These are phyloP conservation scores for Yamagishiella unicocca DNA, from an alignment of 139 green algal genomes.

Conservation along the genomic window DNA sequence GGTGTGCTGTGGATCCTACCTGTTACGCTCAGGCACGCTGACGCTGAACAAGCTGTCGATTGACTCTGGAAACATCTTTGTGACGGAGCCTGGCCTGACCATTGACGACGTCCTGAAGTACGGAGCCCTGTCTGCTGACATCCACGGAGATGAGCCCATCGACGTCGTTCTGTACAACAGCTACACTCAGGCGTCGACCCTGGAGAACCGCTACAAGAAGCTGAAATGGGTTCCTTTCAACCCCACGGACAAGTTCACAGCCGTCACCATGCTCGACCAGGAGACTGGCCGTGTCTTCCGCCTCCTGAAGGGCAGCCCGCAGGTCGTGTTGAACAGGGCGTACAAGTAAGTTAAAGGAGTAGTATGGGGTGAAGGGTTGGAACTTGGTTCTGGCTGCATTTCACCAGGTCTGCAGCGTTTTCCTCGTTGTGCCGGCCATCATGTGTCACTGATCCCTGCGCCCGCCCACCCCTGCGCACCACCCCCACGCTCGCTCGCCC, in stretches of 20 bases:
- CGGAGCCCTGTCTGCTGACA: conserved; percentile 78
- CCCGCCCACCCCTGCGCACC: too few species aligned
- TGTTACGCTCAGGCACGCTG: conserved; percentile 72
- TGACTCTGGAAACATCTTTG: conserved; percentile 38
- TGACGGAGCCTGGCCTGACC: conserved; percentile 34
- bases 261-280: conserved; percentile 67
- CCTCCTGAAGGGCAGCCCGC: conserved; percentile 87
- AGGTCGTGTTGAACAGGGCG: conserved; percentile 80
- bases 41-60: conserved; percentile 86
- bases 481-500: too few species aligned
- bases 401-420: too few species aligned
- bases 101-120: conserved; percentile 71
- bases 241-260: conserved; percentile 88
- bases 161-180: conserved; percentile 84
- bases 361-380: too few species aligned
- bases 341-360: conserved; percentile 68
- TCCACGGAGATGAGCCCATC: conserved; percentile 84
- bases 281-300: conserved; percentile 65
- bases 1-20: too few species aligned
- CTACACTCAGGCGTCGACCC: conserved; percentile 58
- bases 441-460: too few species aligned
- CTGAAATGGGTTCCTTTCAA: conserved; percentile 91
- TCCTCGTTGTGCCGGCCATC: too few species aligned
- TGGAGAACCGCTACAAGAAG: conserved; percentile 60
- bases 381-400: too few species aligned